A percentile compares a stretch with the other conserved stretches of the same genome.
Evolutionary conservation across 345 rosid species (phyloP).

Genomic region (Citrus hindsii): DNA sequence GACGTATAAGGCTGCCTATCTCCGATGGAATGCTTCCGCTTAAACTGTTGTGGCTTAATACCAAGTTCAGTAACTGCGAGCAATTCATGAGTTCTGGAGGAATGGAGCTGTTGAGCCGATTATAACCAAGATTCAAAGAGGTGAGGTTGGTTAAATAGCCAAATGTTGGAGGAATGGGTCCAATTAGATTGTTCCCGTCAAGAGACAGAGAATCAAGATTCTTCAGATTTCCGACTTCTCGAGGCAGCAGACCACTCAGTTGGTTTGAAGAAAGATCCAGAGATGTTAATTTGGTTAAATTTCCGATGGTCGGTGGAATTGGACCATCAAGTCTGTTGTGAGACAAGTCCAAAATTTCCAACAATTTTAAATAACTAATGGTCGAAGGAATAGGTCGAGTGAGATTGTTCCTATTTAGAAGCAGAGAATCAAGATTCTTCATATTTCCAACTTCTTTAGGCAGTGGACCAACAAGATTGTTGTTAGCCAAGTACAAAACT

Average conservation of each 20-base stretch:
- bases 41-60: too few species aligned
- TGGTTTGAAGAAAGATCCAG: background rate
- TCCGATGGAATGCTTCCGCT: too few species aligned
- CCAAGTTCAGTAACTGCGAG: too few species aligned
- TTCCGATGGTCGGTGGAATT: background rate
- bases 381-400: background rate
- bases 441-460: background rate
- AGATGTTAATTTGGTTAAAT: background rate
- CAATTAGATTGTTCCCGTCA: background rate
- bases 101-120: too few species aligned
- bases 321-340: background rate
- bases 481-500: too few species aligned
- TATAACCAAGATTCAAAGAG: background rate
- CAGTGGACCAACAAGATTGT: background rate
- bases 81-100: too few species aligned
- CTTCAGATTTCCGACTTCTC: background rate
- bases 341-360: accelerated
- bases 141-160: background rate
- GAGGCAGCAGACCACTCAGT: background rate
- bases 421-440: background rate
- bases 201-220: background rate
- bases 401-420: background rate
- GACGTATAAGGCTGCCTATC: accelerated
- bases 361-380: background rate
- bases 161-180: background rate